Evolutionary conservation across 768 basidiomycete species (phyloP).

Genomic region (Trametes punicea): DNA sequence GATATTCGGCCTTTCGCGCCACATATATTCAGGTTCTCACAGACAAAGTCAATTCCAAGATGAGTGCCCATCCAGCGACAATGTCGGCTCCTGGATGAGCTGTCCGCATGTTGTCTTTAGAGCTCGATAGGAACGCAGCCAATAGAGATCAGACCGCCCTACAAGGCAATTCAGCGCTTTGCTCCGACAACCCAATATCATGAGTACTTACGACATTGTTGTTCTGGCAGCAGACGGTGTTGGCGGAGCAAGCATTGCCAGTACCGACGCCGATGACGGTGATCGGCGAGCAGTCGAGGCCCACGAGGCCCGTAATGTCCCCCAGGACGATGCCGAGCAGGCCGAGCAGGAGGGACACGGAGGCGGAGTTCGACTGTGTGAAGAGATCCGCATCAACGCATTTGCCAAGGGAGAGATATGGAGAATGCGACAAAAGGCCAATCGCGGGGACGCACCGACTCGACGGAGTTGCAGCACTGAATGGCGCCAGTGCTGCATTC

Average conservation of each 20-base stretch:
- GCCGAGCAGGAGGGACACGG: neutral
- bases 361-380: slow-evolving; percentile 1
- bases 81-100: too few relatives aligned
- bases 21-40: too few relatives aligned
- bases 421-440: neutral
- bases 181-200: neutral
- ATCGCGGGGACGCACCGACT: neutral
- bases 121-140: neutral
- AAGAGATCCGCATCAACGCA: neutral
- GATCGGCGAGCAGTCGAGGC: slow-evolving; percentile 17
- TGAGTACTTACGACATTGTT: slow-evolving; percentile 13
- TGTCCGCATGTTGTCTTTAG: neutral
- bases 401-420: neutral
- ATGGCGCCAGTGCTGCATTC: slow-evolving; percentile 15
- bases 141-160: slow-evolving; percentile 7
- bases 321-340: slow-evolving; percentile 18
- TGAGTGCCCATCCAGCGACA: neutral
- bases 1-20: too few relatives aligned
- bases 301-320: slow-evolving; percentile 14
- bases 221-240: slow-evolving; percentile 19
- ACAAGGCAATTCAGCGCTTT: neutral
- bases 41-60: too few relatives aligned
- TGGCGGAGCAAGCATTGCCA: slow-evolving; percentile 11
- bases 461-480: slow-evolving; percentile 16
- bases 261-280: slow-evolving; percentile 14